Base-by-base conservation (phyloP, 352 stramenopile species). In the Phytophthora multivora region DNA sequence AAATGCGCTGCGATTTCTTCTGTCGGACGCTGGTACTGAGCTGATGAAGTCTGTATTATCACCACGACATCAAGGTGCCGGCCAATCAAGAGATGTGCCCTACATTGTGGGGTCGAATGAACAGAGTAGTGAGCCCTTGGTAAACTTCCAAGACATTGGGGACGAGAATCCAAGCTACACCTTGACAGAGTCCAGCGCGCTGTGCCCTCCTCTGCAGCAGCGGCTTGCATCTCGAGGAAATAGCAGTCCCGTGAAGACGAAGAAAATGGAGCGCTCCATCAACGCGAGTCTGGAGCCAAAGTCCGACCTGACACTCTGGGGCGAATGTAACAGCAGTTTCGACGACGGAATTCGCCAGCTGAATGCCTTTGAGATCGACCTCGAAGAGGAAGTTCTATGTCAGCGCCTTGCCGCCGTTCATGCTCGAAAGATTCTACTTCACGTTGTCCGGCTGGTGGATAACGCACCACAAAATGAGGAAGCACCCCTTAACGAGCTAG, bases 161-260 rank as follows among this genome's bases (percentile, higher is more conserved):
- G 85, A 92, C 11, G 86, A 96, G 50, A 96, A 96, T 39, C 73
- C 80, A 25, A 95, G 80, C 35, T 96, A 95, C 25, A 62, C 66
- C 21, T 71, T 96, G 8, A 45, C 70, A 4, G 86, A 96, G 51
- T 83, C 82, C 0, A 92, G 83, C 38, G 66, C 71, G 1, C 30
- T 68, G 8, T 73, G 45, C 16, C 28, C 70, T 36, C 10, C 50
- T 30, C n/a, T 43, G 10, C 28, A 41, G 51, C 63, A 65, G 12
- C 66, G 73, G 26, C 41, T 43, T 47, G 47, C 52, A 25, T 13
- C 28, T 11, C 68, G 71, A 66, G 69, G 64, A 16, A 61, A 45
- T 18, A 59, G 56, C 3, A 90, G 80, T 62, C 83, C 82, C 19
- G 61, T 65, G 31, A 88, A 85, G 40, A 48, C 30, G 6, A 85